phyloP scores from a whole-genome alignment of 2,329 filamentous ascomycete species.

The Ceratocystis colombiana region DNA sequence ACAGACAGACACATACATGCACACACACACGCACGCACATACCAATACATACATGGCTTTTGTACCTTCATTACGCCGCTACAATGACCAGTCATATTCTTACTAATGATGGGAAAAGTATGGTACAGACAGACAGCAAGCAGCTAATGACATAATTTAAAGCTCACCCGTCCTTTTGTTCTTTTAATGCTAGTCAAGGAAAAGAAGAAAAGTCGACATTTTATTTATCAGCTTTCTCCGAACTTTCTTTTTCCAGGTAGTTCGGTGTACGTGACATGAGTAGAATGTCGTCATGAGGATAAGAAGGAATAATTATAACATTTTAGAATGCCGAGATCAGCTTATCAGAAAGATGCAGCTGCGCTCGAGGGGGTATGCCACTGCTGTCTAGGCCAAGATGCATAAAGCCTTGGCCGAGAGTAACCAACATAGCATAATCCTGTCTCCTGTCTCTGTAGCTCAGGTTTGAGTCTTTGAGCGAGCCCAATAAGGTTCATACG shows the following conservation, averaged over 20 bases:
- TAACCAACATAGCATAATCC: too few species aligned
- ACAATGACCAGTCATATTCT: constrained; percentile 2
- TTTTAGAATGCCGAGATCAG: too few species aligned
- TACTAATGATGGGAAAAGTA: neutral
- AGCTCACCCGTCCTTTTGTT: neutral
- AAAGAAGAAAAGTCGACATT: neutral
- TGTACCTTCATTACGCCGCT: neutral
- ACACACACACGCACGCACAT: neutral
- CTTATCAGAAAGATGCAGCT: too few species aligned
- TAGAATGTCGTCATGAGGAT: too few species aligned
- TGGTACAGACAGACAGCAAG: neutral
- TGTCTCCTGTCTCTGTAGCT: too few species aligned
- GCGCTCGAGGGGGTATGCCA: too few species aligned
- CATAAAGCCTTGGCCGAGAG: too few species aligned
- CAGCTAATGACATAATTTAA: neutral
- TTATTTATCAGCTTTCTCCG: neutral
- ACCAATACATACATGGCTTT: neutral
- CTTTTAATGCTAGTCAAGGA: neutral
- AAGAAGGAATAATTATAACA: too few species aligned
- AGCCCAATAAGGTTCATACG: too few species aligned
- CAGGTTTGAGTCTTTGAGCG: too few species aligned
- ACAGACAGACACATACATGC: neutral
- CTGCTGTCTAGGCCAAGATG: too few species aligned
- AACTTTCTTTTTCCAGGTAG: neutral
- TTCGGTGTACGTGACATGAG: too few species aligned